Evolutionary conservation across 176 grass and related monocot genomes (phyloP).

Genomic region (Pharus latifolius): DNA sequence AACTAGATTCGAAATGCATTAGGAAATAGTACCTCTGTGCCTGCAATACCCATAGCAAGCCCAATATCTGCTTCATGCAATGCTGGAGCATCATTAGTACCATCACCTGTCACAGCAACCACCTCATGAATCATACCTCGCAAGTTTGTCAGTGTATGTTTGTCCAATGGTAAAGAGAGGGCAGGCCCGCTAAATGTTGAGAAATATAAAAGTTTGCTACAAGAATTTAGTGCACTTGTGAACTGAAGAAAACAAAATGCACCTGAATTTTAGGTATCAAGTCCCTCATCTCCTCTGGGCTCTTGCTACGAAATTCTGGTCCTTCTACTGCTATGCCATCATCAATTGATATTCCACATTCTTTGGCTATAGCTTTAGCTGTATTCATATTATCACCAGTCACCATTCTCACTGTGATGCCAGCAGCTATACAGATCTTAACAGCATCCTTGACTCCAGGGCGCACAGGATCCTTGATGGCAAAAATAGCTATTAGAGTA

Average conservation of each 20-base stretch:
- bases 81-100: constrained; percentile 96
- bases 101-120: constrained; percentile 92
- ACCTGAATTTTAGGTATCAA: constrained; percentile 86
- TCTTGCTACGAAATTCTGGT: constrained; percentile 61
- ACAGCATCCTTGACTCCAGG: constrained; percentile 88
- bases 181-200: constrained; percentile 53
- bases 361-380: constrained; percentile 94
- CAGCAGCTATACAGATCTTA: constrained; percentile 57
- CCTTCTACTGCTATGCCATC: constrained; percentile 85
- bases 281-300: constrained; percentile 58
- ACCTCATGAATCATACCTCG: constrained; percentile 70
- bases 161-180: constrained; percentile 88
- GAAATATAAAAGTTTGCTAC: neutral
- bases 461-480: constrained; percentile 91
- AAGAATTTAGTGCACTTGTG: neutral
- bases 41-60: constrained; percentile 97
- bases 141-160: constrained; percentile 84
- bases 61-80: constrained; percentile 95
- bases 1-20: neutral
- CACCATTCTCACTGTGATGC: constrained; percentile 89
- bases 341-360: constrained; percentile 80
- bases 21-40: constrained; percentile 65
- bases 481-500: constrained; percentile 77
- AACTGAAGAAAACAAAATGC: neutral
- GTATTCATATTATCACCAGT: constrained; percentile 97